Evolutionary conservation across 1,284 basidiomycete species (phyloP).

Genomic region (Trametes hirsuta): DNA sequence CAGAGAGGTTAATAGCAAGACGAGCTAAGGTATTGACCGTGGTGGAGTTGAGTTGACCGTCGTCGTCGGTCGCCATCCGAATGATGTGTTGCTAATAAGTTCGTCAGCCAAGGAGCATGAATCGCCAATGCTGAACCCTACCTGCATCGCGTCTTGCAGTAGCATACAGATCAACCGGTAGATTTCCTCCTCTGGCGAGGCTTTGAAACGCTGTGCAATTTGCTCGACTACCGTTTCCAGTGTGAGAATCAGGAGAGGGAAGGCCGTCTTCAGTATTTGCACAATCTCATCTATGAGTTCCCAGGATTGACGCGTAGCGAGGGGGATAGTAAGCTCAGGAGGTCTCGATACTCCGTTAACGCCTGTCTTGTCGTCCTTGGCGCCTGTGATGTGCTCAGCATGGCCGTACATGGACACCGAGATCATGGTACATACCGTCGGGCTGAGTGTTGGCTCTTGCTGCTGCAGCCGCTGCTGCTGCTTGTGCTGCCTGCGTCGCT

Average conservation of each 20-base stretch:
- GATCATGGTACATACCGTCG: background rate
- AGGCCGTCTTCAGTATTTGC: constrained; percentile 94
- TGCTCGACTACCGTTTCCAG: constrained; percentile 99
- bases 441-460: constrained; percentile 18
- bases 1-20: constrained; percentile 72
- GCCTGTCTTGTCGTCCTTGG: background rate
- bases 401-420: constrained; percentile 1
- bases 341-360: constrained; percentile 16
- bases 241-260: constrained; percentile 92
- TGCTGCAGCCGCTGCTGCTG: constrained; percentile 41
- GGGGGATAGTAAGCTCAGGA: constrained; percentile 23
- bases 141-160: constrained; percentile 73
- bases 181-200: constrained; percentile 91
- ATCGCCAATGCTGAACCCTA: constrained; percentile 34
- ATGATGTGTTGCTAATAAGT: constrained; percentile 67
- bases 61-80: constrained; percentile 75
- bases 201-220: constrained; percentile 90
- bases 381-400: background rate
- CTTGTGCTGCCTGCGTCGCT: constrained; percentile 32
- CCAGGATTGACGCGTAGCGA: constrained; percentile 73
- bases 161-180: constrained; percentile 92
- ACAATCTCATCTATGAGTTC: constrained; percentile 96
- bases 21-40: constrained; percentile 70
- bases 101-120: background rate
- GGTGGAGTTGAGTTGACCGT: constrained; percentile 68